These are phyloP conservation scores for Barbarea vulgaris DNA, from an alignment of 345 rosid species.

Conservation along the genomic window DNA sequence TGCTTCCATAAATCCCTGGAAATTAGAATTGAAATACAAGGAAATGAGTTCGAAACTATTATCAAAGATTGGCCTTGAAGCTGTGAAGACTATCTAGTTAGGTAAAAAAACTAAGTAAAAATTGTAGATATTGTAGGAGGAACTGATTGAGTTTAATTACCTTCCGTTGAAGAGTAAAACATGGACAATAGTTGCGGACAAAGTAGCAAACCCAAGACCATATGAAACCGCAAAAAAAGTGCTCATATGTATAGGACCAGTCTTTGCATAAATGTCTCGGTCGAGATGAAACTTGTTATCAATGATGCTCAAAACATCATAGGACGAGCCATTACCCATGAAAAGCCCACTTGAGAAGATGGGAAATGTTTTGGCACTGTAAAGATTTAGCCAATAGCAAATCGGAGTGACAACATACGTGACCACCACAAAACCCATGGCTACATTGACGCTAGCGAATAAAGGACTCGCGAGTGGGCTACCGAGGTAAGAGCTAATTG, in stretches of 20 bases:
- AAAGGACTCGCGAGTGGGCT: slow-evolving; percentile 87
- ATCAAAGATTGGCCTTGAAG: neutral
- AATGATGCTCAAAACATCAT: slow-evolving; percentile 59
- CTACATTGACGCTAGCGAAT: slow-evolving; percentile 73
- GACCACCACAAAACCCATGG: slow-evolving; percentile 56
- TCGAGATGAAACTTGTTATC: slow-evolving; percentile 62
- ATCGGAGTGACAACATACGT: slow-evolving; percentile 71
- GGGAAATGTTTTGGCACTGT: slow-evolving; percentile 73
- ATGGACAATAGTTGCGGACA: slow-evolving; percentile 66
- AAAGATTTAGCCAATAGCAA: slow-evolving; percentile 61
- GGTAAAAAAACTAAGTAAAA: neutral
- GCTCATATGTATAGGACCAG: slow-evolving; percentile 62
- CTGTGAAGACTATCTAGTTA: neutral
- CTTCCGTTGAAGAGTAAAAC: slow-evolving; percentile 70
- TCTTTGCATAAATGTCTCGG: slow-evolving; percentile 47
- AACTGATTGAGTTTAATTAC: slow-evolving; percentile 27
- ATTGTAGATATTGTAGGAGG: neutral
- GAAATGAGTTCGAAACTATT: neutral
- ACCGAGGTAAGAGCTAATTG: slow-evolving; percentile 67
- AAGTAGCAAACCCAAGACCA: slow-evolving; percentile 80
- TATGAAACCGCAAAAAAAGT: slow-evolving; percentile 77
- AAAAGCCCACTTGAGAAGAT: slow-evolving; percentile 58
- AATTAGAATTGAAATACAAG: neutral
- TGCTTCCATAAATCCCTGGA: slow-evolving; percentile 65
- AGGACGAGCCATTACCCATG: slow-evolving; percentile 51